These are phyloP conservation scores for Penicillium samsonianum DNA, from an alignment of 495 filamentous ascomycete species.

Conservation along the genomic window DNA sequence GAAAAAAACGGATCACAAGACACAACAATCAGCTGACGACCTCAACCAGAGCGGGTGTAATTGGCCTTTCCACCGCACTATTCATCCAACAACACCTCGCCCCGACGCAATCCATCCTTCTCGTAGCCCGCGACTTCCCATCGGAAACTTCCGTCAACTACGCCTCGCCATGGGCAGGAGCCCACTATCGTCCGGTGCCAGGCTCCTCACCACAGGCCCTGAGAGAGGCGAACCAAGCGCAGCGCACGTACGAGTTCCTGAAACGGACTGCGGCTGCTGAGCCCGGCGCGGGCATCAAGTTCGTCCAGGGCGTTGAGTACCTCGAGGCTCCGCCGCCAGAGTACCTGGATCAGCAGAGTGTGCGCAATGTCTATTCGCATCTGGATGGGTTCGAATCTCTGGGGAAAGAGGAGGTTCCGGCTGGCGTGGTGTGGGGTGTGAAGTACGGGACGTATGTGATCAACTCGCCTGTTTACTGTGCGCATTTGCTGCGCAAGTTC, in stretches of 20 bases:
- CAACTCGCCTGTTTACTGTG: constrained; percentile 64
- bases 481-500: constrained; percentile 55
- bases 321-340: constrained; percentile 52
- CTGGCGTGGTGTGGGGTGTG: constrained; percentile 54
- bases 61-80: constrained; percentile 56
- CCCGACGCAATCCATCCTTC: constrained; percentile 45
- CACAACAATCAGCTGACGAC: constrained; percentile 17
- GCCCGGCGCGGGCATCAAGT: constrained; percentile 54
- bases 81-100: constrained; percentile 45
- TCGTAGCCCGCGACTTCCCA: constrained; percentile 60
- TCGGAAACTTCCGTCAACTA: constrained; percentile 56
- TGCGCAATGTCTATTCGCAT: constrained; percentile 32
- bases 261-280: constrained; percentile 37
- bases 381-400: constrained; percentile 50
- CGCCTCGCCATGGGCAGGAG: constrained; percentile 67
- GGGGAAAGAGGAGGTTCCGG: constrained; percentile 41
- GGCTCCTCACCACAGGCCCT: constrained; percentile 40
- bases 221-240: constrained; percentile 52
- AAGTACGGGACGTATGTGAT: constrained; percentile 60
- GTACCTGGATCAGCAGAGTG: constrained; percentile 38
- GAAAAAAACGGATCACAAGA: neutral
- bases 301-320: constrained; percentile 59
- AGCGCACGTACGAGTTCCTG: constrained; percentile 54
- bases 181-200: constrained; percentile 59
- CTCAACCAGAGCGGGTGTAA: constrained; percentile 55